Conservation (phyloP, 345 rosid species). For the Populus alba region DNA sequence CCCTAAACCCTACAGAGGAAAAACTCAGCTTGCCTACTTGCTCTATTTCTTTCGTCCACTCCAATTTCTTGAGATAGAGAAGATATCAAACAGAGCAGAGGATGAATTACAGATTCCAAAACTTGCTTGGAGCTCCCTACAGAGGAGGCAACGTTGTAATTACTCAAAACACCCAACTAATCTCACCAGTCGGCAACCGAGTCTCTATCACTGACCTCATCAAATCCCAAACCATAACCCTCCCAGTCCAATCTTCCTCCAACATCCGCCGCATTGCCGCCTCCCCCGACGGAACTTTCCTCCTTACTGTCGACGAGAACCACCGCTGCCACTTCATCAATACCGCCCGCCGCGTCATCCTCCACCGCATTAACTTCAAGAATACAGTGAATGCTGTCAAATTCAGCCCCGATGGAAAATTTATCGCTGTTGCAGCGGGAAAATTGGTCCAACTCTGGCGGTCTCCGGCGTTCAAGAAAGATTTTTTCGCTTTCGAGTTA, state of each 20-base stretch:
- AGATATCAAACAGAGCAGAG: background rate
- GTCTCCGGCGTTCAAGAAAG: constrained; percentile 76
- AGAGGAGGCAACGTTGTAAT: constrained; percentile 78
- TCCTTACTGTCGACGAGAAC: constrained; percentile 74
- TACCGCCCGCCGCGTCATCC: constrained; percentile 63
- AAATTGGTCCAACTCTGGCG: constrained; percentile 86
- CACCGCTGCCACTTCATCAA: constrained; percentile 79
- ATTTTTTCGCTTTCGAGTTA: constrained; percentile 66
- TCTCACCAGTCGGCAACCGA: constrained; percentile 89
- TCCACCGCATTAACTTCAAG: constrained; percentile 71
- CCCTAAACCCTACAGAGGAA: background rate
- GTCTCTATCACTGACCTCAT: constrained; percentile 83
- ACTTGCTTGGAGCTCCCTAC: constrained; percentile 86
- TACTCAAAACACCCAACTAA: constrained; percentile 56
- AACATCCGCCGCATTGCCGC: constrained; percentile 71
- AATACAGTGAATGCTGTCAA: constrained; percentile 50
- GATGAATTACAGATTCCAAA: constrained; percentile 86
- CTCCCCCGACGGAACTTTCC: constrained; percentile 74
- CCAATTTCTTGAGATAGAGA: background rate
- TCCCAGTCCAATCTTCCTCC: constrained; percentile 60
- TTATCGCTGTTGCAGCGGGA: constrained; percentile 74
- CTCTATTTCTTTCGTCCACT: background rate
- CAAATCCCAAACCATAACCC: constrained; percentile 66
- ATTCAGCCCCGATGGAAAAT: constrained; percentile 78
- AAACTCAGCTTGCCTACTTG: background rate